Percentiles rank a stretch among this genome's conserved stretches.
Conservation (phyloP, 352 stramenopile genomes). For the Phytopythium oedochilum region DNA sequence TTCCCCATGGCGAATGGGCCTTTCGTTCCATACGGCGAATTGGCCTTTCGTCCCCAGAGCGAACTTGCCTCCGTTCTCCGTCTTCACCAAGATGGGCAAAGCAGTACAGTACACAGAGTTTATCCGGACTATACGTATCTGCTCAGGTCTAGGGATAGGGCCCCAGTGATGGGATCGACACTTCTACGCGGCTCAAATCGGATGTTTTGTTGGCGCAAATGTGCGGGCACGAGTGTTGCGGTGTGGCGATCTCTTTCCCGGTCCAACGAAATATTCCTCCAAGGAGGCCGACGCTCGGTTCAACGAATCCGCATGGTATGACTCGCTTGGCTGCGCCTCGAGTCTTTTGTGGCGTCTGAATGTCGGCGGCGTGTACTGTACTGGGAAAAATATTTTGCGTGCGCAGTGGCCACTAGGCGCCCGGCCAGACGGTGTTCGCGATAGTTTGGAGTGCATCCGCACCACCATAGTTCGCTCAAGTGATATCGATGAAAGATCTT, state of each 20-base stretch:
- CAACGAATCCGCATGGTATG: too few relatives aligned
- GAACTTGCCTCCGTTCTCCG: too few relatives aligned
- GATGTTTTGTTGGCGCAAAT: conserved; percentile 3
- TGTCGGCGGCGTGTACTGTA: too few relatives aligned
- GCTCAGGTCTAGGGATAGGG: neutral
- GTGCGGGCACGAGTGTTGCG: neutral
- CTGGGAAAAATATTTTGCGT: neutral
- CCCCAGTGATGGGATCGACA: neutral
- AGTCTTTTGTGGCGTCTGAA: too few relatives aligned
- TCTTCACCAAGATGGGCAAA: neutral
- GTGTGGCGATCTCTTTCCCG: neutral
- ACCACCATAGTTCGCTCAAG: neutral
- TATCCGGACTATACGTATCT: conserved; percentile 4
- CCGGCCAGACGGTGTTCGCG: too few relatives aligned
- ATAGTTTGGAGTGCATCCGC: too few relatives aligned
- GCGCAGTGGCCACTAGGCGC: too few relatives aligned
- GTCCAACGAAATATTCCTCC: too few relatives aligned
- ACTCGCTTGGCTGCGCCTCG: too few relatives aligned
- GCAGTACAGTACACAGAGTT: neutral
- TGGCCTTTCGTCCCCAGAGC: too few relatives aligned
- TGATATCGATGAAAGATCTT: neutral
- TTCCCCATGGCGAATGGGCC: too few relatives aligned
- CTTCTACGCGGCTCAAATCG: neutral
- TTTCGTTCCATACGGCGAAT: too few relatives aligned
- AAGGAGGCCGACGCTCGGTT: neutral